A percentile compares a stretch with the other conserved stretches of the same genome.
phyloP scores from a whole-genome alignment of 306 rosid genomes.

The Citrullus mucosospermus region DNA sequence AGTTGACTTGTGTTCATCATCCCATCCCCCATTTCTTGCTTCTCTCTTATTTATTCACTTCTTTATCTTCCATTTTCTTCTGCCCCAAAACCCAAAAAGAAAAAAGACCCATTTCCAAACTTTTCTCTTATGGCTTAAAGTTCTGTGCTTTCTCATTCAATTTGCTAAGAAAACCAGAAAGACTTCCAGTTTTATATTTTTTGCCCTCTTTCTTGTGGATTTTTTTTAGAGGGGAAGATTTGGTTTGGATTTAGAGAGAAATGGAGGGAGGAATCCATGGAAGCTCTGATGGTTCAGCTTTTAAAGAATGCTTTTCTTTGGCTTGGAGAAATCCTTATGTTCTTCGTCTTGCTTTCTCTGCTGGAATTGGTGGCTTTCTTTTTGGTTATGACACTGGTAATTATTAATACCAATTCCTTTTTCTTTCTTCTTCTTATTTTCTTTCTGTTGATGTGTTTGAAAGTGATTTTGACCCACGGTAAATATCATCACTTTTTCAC shows the following conservation, averaged over 20 bases:
- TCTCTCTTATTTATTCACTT: neutral
- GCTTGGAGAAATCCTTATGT: slow-evolving; percentile 53
- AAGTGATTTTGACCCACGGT: no score
- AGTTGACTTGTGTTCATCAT: neutral
- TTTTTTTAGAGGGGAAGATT: neutral
- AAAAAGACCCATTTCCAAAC: neutral
- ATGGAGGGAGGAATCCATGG: slow-evolving; percentile 48
- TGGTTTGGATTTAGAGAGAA: neutral
- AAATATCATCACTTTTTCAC: no score
- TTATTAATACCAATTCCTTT: no score
- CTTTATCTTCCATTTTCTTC: neutral
- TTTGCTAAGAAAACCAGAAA: neutral
- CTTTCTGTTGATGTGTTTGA: no score
- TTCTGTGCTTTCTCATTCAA: neutral
- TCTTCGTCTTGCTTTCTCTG: slow-evolving; percentile 75
- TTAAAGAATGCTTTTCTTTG: slow-evolving; percentile 49
- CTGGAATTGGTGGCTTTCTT: slow-evolving; percentile 80
- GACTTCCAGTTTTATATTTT: neutral
- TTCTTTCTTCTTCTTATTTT: no score
- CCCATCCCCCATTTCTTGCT: neutral
- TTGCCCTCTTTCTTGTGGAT: neutral
- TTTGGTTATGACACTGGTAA: slow-evolving; percentile 80
- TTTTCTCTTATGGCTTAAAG: neutral
- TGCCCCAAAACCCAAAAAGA: neutral
- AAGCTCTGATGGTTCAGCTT: slow-evolving; percentile 40